Conservation (phyloP, 495 filamentous ascomycete genomes). For the Penicillium salamii region DNA sequence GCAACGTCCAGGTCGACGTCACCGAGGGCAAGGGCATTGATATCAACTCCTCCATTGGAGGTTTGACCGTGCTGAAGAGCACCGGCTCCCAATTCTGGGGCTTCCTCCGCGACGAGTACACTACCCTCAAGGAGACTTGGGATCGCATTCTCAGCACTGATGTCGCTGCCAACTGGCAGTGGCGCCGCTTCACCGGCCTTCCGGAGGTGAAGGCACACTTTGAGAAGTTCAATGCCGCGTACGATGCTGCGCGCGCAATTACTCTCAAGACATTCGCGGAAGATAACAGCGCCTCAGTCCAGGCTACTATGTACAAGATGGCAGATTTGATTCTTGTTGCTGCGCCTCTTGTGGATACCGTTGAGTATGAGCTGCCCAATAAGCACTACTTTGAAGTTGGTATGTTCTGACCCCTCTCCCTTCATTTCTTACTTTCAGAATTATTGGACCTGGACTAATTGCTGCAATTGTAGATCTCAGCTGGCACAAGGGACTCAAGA, state of each 20-base stretch:
- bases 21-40: conserved; percentile 63
- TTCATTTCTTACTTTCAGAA: background rate
- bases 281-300: conserved; percentile 87
- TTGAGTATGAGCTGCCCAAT: conserved; percentile 86
- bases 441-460: conserved; percentile 14
- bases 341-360: conserved; percentile 66
- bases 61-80: conserved; percentile 88
- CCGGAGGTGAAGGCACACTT: conserved; percentile 63
- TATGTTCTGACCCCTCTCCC: conserved; percentile 33
- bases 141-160: conserved; percentile 94
- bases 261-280: conserved; percentile 90
- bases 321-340: conserved; percentile 77
- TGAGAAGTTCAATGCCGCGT: conserved; percentile 73
- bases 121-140: conserved; percentile 83
- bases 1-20: conserved; percentile 51
- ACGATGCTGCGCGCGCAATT: conserved; percentile 70
- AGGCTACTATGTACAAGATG: conserved; percentile 99
- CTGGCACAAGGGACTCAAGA: conserved; percentile 97
- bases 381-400: conserved; percentile 99
- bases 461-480: conserved; percentile 62
- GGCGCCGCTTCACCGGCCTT: conserved; percentile 67
- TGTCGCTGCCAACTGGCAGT: conserved; percentile 81
- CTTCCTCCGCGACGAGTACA: conserved; percentile 90
- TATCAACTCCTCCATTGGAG: conserved; percentile 66
- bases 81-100: conserved; percentile 97